Evolutionary conservation across 805 yeast genomes (phyloP), one percentile per base, ranked within the genome.

Genomic region (Candida sithepensis): DNA sequence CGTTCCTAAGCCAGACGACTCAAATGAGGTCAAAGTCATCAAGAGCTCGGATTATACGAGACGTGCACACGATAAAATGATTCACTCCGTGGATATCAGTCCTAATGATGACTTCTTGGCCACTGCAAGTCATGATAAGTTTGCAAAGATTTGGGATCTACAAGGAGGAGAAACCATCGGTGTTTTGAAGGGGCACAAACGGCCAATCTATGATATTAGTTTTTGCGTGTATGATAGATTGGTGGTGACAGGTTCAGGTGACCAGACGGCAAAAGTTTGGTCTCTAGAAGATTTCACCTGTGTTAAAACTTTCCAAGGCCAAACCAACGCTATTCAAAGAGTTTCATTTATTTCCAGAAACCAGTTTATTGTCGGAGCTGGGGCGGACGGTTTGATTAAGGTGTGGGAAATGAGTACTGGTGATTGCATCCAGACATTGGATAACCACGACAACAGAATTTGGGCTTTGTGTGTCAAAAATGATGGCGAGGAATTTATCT

Each of bases 1-100:
- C 40, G 77, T 90, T 24, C 89, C 91, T 4, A 69, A 68, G 45
- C 69, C 67, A n/a, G 44, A 39, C 18, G 50, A 38, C 7, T 38
- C 38, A 28, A 37, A 41, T 26, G 45, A 49, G 12, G 48, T 57
- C 3, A 55, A 58, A 18, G 56, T 60, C 3, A 74, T 87, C 6
- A 81, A 75, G 56, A 70, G 74, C 2, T 86, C 97, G 2, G 89
- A 83, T 46, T 94, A 85, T 66, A 94, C 99, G 0, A 81, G 97
- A 72, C 81, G 91, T 60, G 98, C 97, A 1, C 99, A 94, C 65
- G 98, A 94, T 46, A 94, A 92, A 65, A 97, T 94, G 66, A 94
- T 94, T 50, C 95, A 94, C 60, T 78, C 92, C 2, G 70, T 94
- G 45, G 97, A 90, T 54, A 73, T 94, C 3, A 77, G 97, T n/a